Conservation (phyloP, 768 basidiomycete genomes). For the Symmetrospora coprosmae region DNA sequence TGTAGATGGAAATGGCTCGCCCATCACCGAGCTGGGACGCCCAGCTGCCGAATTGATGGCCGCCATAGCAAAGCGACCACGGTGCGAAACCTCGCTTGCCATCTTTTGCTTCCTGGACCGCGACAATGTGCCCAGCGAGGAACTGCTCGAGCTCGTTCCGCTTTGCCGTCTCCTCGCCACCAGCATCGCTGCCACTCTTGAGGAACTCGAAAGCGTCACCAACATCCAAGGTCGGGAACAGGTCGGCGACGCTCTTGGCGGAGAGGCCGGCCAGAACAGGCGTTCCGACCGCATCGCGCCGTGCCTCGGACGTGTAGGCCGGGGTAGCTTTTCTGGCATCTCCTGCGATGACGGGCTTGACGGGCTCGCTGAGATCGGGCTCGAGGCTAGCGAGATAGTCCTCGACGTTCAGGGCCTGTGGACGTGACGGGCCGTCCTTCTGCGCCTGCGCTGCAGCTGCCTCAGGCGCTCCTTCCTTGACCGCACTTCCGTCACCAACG, state of each 20-base stretch:
- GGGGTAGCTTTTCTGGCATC: neutral
- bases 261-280: conserved; percentile 41
- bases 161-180: conserved; percentile 30
- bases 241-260: conserved; percentile 54
- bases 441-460: conserved; percentile 30
- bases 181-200: conserved; percentile 37
- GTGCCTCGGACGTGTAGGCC: conserved; percentile 12
- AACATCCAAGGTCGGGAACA: conserved; percentile 68
- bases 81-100: conserved; percentile 46
- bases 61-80: conserved; percentile 81
- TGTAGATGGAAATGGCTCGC: conserved; percentile 69
- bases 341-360: neutral
- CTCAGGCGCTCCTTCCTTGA: conserved; percentile 42
- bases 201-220: conserved; percentile 64
- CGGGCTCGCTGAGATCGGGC: conserved; percentile 2
- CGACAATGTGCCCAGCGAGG: conserved; percentile 59
- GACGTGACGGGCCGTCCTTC: conserved; percentile 32
- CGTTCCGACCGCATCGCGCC: conserved; percentile 2
- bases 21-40: conserved; percentile 95
- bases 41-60: conserved; percentile 62
- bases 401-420: conserved; percentile 19
- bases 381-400: conserved; percentile 19
- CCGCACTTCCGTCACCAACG: conserved; percentile 61
- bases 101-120: conserved; percentile 21
- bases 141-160: conserved; percentile 66